Evolutionary conservation across 1,284 basidiomycete species (phyloP).

Genomic region (Cryptococcus amylolentus): DNA sequence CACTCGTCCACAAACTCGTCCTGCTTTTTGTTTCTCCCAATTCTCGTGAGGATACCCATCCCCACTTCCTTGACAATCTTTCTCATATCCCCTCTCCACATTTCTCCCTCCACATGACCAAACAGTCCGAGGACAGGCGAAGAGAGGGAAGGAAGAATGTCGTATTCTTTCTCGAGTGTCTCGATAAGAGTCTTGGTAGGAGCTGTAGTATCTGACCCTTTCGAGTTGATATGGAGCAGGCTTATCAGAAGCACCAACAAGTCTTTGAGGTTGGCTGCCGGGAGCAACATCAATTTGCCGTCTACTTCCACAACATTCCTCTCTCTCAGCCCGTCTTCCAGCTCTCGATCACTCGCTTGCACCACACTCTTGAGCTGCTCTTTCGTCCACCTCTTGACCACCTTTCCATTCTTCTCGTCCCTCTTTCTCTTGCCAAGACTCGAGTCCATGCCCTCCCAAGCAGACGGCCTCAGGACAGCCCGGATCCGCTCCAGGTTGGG

Average conservation of each 20-base stretch:
- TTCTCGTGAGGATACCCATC: slow-evolving; percentile 62
- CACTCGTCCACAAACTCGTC: slow-evolving; percentile 63
- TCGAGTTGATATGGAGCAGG: slow-evolving; percentile 53
- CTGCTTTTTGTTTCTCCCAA: slow-evolving; percentile 46
- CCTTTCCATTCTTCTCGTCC: slow-evolving; percentile 5
- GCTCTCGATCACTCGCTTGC: slow-evolving; percentile 62
- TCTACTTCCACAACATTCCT: slow-evolving; percentile 68
- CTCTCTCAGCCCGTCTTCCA: slow-evolving; percentile 41
- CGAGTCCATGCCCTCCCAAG: slow-evolving; percentile 58
- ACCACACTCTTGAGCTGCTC: slow-evolving; percentile 60
- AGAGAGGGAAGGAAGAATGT: slow-evolving; percentile 61
- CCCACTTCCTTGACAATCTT: slow-evolving; percentile 41
- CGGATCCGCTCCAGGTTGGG: slow-evolving; percentile 69
- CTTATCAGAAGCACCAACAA: slow-evolving; percentile 69
- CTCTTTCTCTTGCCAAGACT: slow-evolving; percentile 21
- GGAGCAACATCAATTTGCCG: slow-evolving; percentile 54
- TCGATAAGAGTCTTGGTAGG: slow-evolving; percentile 54
- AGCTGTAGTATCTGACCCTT: slow-evolving; percentile 24
- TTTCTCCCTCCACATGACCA: slow-evolving; percentile 51
- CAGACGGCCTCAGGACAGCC: slow-evolving; percentile 59
- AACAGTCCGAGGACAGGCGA: slow-evolving; percentile 75
- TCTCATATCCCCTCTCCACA: slow-evolving; percentile 32
- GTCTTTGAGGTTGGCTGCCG: slow-evolving; percentile 61
- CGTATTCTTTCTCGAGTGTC: slow-evolving; percentile 62
- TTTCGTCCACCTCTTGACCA: slow-evolving; percentile 33